These are phyloP conservation scores for Rachicladosporium sp. DNA, from an alignment of 2,329 filamentous ascomycete genomes.

Conservation along the genomic window DNA sequence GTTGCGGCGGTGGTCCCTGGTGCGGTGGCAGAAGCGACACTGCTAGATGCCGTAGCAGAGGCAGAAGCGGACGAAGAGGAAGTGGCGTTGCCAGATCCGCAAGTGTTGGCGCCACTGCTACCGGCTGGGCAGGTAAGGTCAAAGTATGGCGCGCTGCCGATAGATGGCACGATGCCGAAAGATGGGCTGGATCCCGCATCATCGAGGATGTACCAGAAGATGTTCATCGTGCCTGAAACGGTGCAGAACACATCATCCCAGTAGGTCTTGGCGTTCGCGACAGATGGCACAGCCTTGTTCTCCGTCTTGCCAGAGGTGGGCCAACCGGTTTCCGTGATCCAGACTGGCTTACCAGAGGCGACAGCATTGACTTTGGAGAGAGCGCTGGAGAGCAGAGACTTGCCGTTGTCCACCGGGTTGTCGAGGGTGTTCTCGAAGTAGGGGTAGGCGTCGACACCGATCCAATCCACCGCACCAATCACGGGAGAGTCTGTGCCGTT, in stretches of 20 bases:
- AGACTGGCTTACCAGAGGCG: slow-evolving; percentile 57
- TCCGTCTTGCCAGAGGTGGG: slow-evolving; percentile 57
- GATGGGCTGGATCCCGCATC: slow-evolving; percentile 39
- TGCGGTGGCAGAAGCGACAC: background rate
- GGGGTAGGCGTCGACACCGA: slow-evolving; percentile 71
- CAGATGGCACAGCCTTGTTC: slow-evolving; percentile 50
- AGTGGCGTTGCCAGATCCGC: background rate
- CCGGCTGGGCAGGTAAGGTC: slow-evolving; percentile 46
- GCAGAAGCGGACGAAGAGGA: background rate
- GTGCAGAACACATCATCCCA: slow-evolving; percentile 68
- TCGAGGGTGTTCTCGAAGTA: slow-evolving; percentile 63
- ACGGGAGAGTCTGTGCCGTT: slow-evolving; percentile 61
- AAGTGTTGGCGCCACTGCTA: slow-evolving; percentile 3
- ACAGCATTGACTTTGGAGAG: slow-evolving; percentile 47
- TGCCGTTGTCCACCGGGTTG: slow-evolving; percentile 54
- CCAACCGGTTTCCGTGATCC: slow-evolving; percentile 85
- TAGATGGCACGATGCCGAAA: slow-evolving; percentile 55
- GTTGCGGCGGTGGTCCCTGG: background rate
- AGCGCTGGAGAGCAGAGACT: slow-evolving; percentile 56
- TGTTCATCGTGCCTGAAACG: slow-evolving; percentile 46
- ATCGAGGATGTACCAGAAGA: slow-evolving; percentile 69
- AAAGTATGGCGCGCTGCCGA: slow-evolving; percentile 45
- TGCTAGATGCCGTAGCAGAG: background rate
- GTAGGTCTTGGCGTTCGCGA: slow-evolving; percentile 62
- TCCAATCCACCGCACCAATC: slow-evolving; percentile 58